Conservation (phyloP, 2,329 filamentous ascomycete species). For the Penicillium sp. region DNA sequence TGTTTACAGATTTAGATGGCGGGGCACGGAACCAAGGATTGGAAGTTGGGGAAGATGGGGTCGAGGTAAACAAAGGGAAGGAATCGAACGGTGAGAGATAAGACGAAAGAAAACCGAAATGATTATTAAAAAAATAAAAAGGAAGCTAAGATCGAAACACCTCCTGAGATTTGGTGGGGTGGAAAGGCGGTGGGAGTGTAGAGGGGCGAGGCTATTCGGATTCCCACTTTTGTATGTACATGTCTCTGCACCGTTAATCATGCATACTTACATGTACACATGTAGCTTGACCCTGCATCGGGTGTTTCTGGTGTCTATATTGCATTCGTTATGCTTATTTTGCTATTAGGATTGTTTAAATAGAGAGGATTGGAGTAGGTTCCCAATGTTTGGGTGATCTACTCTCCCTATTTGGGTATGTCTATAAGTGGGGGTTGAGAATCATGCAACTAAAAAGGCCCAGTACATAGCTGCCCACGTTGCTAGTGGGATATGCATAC, state of each 20-base stretch:
- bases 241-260: slow-evolving; percentile 2
- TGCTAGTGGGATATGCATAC: not conserved
- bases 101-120: not conserved
- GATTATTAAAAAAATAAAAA: slow-evolving; percentile 4
- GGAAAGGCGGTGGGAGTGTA: slow-evolving; percentile 31
- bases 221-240: slow-evolving; percentile 7
- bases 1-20: slow-evolving; percentile 31
- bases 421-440: not conserved
- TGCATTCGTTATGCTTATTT: not conserved
- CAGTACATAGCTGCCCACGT: not conserved
- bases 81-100: not conserved
- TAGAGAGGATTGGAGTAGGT: not conserved
- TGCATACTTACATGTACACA: slow-evolving; percentile 11
- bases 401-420: slow-evolving; percentile 4
- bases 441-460: slow-evolving; percentile 1
- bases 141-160: slow-evolving; percentile 9
- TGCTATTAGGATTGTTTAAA: not conserved
- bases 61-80: not conserved
- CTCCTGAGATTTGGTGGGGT: slow-evolving; percentile 29
- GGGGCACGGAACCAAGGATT: slow-evolving; percentile 17
- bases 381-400: not conserved
- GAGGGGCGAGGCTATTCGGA: slow-evolving; percentile 31
- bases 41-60: slow-evolving; percentile 5
- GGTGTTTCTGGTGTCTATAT: not conserved
- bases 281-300: not conserved